Evolutionary conservation across 2,329 filamentous ascomycete genomes (phyloP), one percentile per base, ranked within the genome.

Genomic region (Fonsecaea monophora): DNA sequence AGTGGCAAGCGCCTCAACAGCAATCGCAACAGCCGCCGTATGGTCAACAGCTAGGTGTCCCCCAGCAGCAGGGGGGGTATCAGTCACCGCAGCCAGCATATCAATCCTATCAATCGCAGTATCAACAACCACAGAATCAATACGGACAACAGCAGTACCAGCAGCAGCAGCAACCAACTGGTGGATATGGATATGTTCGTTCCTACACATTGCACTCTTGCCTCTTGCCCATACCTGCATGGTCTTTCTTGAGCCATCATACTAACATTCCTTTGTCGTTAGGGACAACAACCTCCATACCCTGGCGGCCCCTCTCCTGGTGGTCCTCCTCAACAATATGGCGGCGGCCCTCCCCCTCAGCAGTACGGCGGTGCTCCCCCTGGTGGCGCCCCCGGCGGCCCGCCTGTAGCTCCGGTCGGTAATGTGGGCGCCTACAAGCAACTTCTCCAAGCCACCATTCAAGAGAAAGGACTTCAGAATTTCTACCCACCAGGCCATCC

Each of bases 401-500:
- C 25, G 25, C 25, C 74, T 74, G 38, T 76, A 77, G 53, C 77
- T 75, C 32, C 82, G 78, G 65, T 79, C 78, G 10, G 81, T 78
- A 82, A 87, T 64, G 75, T 85, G 35, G 79, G 77, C 37, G 83
- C 81, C 10, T 89, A 88, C 78, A 85, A 86, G 76, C 82, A 86
- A 70, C 77, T 86, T 12, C 77, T 89, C 53, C 80, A 85, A 70
- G 75, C 77, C 42, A 83, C 83, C 4, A 84, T 89, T 71, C 85
- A 86, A 73, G 86, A 89, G 78, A 88, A 88, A 76, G 77, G 81
- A 12, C 78, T 89, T 10, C 83, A 88, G 68, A 75, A 73, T 60
- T 87, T 89, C 77, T 88, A 87, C 72, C 86, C 85, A 1, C 85
- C 84, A 8, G 82, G 83, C 68, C 83, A 82, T 58, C 83, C 81